Conservation (phyloP, 257 asterid genomes). For the Scutellaria minor region DNA sequence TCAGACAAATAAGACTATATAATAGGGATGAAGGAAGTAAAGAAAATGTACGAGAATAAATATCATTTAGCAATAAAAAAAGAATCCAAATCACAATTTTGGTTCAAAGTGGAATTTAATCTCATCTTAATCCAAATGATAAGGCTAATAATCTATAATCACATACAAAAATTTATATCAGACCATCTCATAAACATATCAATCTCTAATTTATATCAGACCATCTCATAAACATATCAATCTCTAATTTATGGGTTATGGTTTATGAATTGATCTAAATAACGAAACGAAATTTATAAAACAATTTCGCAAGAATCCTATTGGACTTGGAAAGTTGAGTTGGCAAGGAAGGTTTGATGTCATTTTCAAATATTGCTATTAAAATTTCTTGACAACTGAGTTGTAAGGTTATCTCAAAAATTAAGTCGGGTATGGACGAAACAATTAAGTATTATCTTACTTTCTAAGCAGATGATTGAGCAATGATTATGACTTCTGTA, state of each 20-base stretch:
- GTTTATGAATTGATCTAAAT: no score
- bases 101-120: conserved; percentile 3
- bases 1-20: no score
- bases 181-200: no score
- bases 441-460: not conserved
- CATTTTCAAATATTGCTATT: conserved; percentile 4
- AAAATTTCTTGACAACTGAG: not conserved
- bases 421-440: no score
- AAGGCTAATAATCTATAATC: not conserved
- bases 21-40: no score
- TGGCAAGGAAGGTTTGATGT: conserved; percentile 22
- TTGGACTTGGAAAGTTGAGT: not conserved
- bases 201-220: no score
- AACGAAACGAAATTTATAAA: no score
- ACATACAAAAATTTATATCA: not conserved
- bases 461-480: not conserved
- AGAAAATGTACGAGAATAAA: no score
- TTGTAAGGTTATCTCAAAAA: not conserved
- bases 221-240: no score
- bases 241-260: no score
- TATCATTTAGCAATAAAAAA: not conserved
- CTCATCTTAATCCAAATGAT: not conserved
- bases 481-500: not conserved
- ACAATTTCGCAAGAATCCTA: no score
- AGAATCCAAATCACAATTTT: not conserved